phyloP scores from a whole-genome alignment of 345 rosid genomes.

The Firmiana major region DNA sequence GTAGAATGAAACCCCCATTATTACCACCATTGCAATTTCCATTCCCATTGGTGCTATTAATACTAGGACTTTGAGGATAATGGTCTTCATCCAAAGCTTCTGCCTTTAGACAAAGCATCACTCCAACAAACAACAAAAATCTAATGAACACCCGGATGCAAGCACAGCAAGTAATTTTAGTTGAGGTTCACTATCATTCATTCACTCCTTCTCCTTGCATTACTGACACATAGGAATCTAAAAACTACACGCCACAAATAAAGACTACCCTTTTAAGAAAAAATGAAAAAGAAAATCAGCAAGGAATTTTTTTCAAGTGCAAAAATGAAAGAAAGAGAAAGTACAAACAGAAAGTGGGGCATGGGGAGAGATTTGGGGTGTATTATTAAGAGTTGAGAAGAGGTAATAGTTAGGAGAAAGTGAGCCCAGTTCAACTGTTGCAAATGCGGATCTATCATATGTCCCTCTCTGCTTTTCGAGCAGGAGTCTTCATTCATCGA shows the following conservation, averaged over 20 bases:
- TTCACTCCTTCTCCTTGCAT: not conserved
- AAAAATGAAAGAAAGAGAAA: not conserved
- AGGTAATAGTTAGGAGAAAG: not conserved
- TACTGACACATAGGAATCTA: not conserved
- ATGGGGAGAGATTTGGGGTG: not conserved
- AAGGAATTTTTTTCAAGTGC: not conserved
- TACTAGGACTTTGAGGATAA: slow-evolving; percentile 13
- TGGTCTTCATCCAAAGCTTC: slow-evolving; percentile 46
- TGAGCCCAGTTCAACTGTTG: not conserved
- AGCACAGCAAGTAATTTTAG: not conserved
- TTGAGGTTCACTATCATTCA: not conserved
- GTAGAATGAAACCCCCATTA: slow-evolving; percentile 36
- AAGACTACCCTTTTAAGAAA: not conserved
- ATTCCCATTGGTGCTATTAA: slow-evolving; percentile 13
- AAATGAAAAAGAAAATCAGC: not conserved
- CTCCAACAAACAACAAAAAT: not conserved
- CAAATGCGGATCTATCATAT: slow-evolving; percentile 1
- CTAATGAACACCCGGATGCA: not conserved
- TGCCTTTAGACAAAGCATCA: slow-evolving; percentile 57
- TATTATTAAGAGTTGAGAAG: not conserved
- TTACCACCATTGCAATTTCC: slow-evolving; percentile 14
- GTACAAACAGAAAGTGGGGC: not conserved
- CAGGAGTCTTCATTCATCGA: slow-evolving; percentile 9
- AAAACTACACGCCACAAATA: not conserved
- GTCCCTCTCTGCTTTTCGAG: not conserved